Conservation (phyloP, 2,329 filamentous ascomycete genomes). For the Elsinoe necatrix region DNA sequence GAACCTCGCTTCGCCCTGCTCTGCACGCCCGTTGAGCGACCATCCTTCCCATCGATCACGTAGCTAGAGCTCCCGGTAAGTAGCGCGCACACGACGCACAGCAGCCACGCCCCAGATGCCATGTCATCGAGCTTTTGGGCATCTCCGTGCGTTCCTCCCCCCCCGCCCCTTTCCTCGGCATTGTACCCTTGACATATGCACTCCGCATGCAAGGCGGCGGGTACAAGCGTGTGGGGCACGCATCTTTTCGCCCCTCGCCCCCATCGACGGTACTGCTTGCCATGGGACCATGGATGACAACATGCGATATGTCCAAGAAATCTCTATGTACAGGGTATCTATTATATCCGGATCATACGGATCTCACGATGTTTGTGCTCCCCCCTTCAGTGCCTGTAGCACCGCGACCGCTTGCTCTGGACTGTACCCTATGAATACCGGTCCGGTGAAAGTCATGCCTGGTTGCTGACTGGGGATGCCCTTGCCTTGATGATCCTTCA, state of each 20-base stretch:
- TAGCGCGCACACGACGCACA: neutral
- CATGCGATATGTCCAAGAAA: no score
- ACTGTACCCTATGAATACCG: conserved; percentile 87
- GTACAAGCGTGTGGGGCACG: conserved; percentile 7
- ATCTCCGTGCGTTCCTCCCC: neutral
- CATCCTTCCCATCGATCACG: neutral
- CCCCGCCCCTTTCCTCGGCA: neutral
- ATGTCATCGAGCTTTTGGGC: neutral
- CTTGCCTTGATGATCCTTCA: neutral
- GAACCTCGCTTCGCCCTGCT: neutral
- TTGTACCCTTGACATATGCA: neutral
- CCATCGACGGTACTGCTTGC: no score
- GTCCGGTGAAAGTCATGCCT: conserved; percentile 82
- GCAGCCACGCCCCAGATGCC: neutral
- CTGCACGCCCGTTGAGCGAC: neutral
- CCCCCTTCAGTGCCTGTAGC: conserved; percentile 44
- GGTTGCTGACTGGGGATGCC: conserved; percentile 32
- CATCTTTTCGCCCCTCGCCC: neutral
- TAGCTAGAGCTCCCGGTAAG: no score
- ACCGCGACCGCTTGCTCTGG: conserved; percentile 72
- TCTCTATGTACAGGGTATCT: neutral
- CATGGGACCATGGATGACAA: no score
- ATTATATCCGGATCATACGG: neutral
- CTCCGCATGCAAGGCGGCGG: neutral
- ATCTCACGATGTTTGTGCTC: neutral